Conservation (phyloP, 2,329 filamentous ascomycete genomes). For the Onygenales sp. region DNA sequence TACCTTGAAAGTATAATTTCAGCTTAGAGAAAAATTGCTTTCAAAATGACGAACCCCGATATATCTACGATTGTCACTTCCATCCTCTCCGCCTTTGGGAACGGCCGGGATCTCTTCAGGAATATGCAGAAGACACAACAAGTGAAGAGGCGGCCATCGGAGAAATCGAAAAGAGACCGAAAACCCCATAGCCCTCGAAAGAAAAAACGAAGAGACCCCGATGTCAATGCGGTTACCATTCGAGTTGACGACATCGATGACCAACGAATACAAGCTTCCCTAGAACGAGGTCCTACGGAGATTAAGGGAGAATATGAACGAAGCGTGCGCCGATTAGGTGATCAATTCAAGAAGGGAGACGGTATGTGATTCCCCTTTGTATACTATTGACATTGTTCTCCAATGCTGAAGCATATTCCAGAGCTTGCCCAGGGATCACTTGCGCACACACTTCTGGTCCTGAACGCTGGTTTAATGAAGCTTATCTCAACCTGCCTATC, state of each 20-base stretch:
- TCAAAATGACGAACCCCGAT: constrained; percentile 2
- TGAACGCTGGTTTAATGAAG: constrained; percentile 4
- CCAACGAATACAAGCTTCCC: neutral
- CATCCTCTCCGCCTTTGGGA: constrained; percentile 1
- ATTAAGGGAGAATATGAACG: constrained; percentile 1
- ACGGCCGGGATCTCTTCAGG: constrained; percentile 2
- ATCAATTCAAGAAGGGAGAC: constrained; percentile 3
- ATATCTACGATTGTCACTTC: neutral
- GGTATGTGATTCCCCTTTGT: neutral
- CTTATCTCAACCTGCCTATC: constrained; percentile 1
- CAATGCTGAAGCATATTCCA: neutral
- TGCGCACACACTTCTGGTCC: constrained; percentile 1
- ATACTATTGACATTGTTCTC: neutral
- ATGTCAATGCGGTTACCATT: neutral
- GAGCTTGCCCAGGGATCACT: constrained; percentile 2
- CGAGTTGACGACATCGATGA: neutral
- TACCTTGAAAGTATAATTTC: too few species aligned
- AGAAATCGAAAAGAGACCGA: neutral
- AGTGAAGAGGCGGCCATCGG: neutral
- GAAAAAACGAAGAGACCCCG: constrained; percentile 1
- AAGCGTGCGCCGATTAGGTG: neutral
- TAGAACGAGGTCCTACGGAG: neutral
- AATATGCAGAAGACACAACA: constrained; percentile 1
- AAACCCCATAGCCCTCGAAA: neutral
- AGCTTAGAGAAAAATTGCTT: neutral